These are phyloP conservation scores for Eucalyptus regnans DNA, from an alignment of 345 rosid species.

Conservation along the genomic window DNA sequence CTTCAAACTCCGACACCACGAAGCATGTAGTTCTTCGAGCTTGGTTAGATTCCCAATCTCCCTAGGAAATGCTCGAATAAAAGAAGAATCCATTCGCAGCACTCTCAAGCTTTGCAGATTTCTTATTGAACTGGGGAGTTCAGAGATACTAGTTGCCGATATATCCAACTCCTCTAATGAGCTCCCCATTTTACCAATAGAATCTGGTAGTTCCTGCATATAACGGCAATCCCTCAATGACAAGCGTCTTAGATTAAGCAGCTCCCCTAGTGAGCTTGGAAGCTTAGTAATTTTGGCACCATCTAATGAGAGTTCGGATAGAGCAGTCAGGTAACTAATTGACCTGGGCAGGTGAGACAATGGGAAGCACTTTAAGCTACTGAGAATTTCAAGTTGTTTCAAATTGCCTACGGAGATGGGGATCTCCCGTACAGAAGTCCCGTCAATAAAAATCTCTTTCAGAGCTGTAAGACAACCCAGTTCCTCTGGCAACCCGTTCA, in stretches of 20 bases:
- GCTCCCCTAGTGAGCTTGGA: background rate
- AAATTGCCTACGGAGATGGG: background rate
- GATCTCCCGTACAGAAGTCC: too few species aligned
- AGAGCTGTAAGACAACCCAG: too few species aligned
- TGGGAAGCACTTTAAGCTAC: background rate
- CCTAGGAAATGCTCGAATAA: background rate
- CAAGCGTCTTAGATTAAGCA: background rate
- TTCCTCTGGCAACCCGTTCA: too few species aligned
- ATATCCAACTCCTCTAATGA: background rate
- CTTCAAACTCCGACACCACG: background rate
- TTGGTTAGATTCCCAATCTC: background rate
- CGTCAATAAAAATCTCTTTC: too few species aligned
- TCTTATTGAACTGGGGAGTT: background rate
- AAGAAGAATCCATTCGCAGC: background rate
- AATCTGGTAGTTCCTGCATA: background rate
- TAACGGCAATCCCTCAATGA: background rate
- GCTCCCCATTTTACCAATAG: background rate
- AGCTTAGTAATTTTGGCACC: background rate
- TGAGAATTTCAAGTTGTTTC: background rate
- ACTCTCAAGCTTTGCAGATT: rapidly evolving
- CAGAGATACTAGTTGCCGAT: background rate
- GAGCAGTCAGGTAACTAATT: background rate
- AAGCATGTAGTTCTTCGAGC: background rate
- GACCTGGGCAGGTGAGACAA: background rate
- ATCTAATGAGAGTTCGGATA: background rate